These are phyloP conservation scores for Sisymbrium irio DNA, from an alignment of 345 rosid genomes.

Conservation along the genomic window DNA sequence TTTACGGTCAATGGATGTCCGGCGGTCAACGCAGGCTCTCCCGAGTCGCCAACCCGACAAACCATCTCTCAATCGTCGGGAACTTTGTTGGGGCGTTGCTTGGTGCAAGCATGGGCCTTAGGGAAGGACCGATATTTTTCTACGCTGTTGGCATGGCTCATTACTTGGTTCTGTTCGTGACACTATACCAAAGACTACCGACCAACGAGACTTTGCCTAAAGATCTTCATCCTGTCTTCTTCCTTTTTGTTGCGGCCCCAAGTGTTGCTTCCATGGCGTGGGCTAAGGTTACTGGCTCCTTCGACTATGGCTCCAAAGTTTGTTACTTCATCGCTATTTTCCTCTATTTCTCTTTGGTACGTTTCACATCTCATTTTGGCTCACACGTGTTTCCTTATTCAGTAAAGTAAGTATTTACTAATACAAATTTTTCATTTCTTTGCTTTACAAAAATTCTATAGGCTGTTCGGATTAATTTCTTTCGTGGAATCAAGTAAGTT, in stretches of 20 bases:
- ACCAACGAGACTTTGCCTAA: constrained; percentile 77
- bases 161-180: constrained; percentile 71
- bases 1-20: constrained; percentile 94
- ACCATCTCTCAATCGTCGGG: constrained; percentile 76
- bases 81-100: constrained; percentile 83
- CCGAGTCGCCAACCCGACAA: constrained; percentile 79
- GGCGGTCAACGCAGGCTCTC: constrained; percentile 83
- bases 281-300: constrained; percentile 74
- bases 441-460: background rate
- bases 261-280: constrained; percentile 91
- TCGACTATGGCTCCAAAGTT: constrained; percentile 64
- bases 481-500: constrained; percentile 70
- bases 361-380: constrained; percentile 9
- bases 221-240: constrained; percentile 86
- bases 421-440: background rate
- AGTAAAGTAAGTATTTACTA: background rate
- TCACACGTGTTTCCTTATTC: background rate
- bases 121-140: constrained; percentile 83
- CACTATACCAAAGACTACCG: constrained; percentile 84
- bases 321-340: constrained; percentile 78
- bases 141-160: constrained; percentile 79
- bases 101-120: constrained; percentile 78
- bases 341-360: constrained; percentile 70
- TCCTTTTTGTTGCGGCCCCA: constrained; percentile 83
- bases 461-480: constrained; percentile 72